Conservation (phyloP, 2,329 filamentous ascomycete species). For the Stenocarpella maydis region DNA sequence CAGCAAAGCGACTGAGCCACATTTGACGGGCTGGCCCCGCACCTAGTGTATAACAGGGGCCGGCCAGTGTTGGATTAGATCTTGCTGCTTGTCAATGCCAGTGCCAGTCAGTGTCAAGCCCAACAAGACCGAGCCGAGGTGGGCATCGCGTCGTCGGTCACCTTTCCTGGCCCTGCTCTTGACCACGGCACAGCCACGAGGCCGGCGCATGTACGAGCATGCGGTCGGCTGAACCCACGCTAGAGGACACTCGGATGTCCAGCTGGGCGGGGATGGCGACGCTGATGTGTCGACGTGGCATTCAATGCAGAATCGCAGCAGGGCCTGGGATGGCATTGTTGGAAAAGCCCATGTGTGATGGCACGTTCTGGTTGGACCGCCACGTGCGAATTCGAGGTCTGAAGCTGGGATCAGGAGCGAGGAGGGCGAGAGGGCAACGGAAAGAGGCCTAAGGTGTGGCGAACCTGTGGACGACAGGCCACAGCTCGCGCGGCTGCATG, state of each 20-base stretch:
- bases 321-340: neutral
- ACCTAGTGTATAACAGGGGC: neutral
- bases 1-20: conserved; percentile 16
- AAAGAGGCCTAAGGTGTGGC: conserved; percentile 19
- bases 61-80: neutral
- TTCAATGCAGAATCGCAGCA: conserved; percentile 8
- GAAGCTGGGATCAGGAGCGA: neutral
- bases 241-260: neutral
- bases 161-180: neutral
- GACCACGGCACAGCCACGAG: neutral
- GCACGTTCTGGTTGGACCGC: neutral
- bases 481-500: conserved; percentile 18
- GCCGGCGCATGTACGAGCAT: neutral
- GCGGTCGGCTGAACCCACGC: neutral
- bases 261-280: neutral
- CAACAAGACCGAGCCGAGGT: neutral
- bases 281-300: conserved; percentile 16
- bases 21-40: conserved; percentile 11
- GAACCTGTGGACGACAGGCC: neutral
- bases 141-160: neutral
- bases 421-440: neutral
- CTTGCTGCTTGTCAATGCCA: neutral
- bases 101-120: neutral
- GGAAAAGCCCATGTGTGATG: neutral
- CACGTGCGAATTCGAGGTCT: neutral